Base-by-base conservation (phyloP, 495 filamentous ascomycete species). In the Pyrenopolyporus hunteri region DNA sequence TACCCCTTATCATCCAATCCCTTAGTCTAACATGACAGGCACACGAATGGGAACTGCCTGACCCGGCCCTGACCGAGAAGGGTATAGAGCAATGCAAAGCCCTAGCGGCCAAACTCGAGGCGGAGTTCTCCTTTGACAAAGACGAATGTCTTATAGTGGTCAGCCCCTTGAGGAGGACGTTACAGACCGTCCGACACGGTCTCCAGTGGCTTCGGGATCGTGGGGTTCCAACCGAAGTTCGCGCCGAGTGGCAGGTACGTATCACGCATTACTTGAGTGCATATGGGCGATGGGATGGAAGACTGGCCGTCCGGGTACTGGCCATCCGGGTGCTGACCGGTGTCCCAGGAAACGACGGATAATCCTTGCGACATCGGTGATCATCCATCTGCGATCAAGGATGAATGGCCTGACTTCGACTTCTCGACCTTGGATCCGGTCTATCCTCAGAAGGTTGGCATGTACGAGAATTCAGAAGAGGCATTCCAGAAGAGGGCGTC, bases 311-410 rank as follows among this genome's bases (percentile, higher is more conserved):
- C 7, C 6, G 16, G 17, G 17, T 26, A 26, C 33, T 54, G 16
- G 39, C 39, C 42, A 40, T 46, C 55, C 59, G 52, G n/a, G n/a
- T n/a, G n/a, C n/a, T n/a, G n/a, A n/a, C n/a, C n/a, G n/a, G n/a
- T n/a, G n/a, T n/a, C n/a, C n/a, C 67, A 75, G 77, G 81, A 84
- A 70, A 82, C 76, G 49, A 75, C 74, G n/a, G 73, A 67, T 56
- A 80, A 81, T 46, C 81, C 81, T 20, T 84, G 80, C 67, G 81
- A 82, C 50, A 75, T 76, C 31, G 81, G 81, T 29, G 73, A 66
- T 3, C 44, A 70, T 1, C 69, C 75, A 25, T 35, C 56, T 9
- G 37, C 52, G 7, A 72, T 83, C 54, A 31, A 63, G 20, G 46
- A 68, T 13, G 70, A 74, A 54, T 83, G 79, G 73, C 76, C 79